Evolutionary conservation across 2,329 filamentous ascomycete genomes (phyloP), one percentile per base, ranked within the genome.

Genomic region (Fusarium nodosum): DNA sequence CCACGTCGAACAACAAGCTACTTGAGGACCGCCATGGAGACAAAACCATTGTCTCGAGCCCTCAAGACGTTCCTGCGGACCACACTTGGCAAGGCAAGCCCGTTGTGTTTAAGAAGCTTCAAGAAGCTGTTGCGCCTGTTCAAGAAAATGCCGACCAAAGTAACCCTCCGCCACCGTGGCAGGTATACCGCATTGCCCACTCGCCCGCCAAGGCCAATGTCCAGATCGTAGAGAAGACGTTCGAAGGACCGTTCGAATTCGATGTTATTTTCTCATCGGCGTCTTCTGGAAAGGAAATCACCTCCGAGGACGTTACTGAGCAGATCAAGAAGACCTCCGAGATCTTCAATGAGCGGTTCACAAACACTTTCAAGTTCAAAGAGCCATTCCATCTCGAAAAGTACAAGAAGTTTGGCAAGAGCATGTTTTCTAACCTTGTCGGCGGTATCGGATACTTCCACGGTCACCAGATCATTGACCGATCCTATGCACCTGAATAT

Each of bases 381-480:
- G 83, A 90, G 1, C 95, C 96, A 0, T 99, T 96, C 79, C 82
- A 87, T 20, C 85, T 87, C 5, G 85, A 88, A 5, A 89, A 93
- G 75, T 96, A 97, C 77, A 84, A 88, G 48, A 86, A 85, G 60
- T 97, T 98, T 78, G 93, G 91, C 68, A 92, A 93, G 78, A 94
- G 91, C 68, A 91, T 99, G 85, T 92, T 99, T 72, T 97, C 95
- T 3, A 99, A 98, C 78, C 84, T 99, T 34, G 86, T 97, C 36
- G 96, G 96, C 58, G 96, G 96, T 47, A 93, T 98, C 73, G 96
- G 96, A 11, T 98, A 97, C 81, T 99, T 99, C 82, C 88, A 97
- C 75, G 96, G 96, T 41, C 87, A 96, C 60, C 91, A 93, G 34
- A 82, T 97, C 24, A 92, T 97, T 54, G 96, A 99, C 77, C 91